A percentile compares a stretch with the other conserved stretches of the same genome.
Evolutionary conservation across 768 basidiomycete genomes (phyloP).

Genomic region (Leccinum fibrillosum): DNA sequence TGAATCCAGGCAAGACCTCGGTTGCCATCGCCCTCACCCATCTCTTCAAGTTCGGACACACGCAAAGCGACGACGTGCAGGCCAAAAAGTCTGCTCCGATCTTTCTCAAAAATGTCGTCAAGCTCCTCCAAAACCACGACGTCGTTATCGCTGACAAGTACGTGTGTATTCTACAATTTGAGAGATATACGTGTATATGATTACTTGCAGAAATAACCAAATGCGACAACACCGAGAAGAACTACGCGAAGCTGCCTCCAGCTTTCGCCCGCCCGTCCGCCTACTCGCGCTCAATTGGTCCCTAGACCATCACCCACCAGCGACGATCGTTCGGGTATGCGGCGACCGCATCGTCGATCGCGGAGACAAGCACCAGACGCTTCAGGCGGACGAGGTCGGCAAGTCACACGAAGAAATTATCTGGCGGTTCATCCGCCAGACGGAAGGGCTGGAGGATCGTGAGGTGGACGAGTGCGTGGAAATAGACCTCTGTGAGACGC

Average conservation of each 20-base stretch:
- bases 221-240: conserved; percentile 70
- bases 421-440: conserved; percentile 70
- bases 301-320: conserved; percentile 47
- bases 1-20: conserved; percentile 74
- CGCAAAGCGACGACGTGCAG: conserved; percentile 88
- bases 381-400: conserved; percentile 53
- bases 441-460: conserved; percentile 54
- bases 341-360: conserved; percentile 69
- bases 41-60: conserved; percentile 86
- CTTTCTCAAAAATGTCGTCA: conserved; percentile 71
- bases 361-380: conserved; percentile 82
- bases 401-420: conserved; percentile 75
- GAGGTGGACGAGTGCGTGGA: conserved; percentile 72
- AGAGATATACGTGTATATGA: background rate
- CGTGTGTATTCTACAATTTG: conserved; percentile 19
- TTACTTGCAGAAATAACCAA: conserved; percentile 78
- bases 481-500: conserved; percentile 55
- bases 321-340: conserved; percentile 72
- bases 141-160: conserved; percentile 95
- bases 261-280: conserved; percentile 53
- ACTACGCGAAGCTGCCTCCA: conserved; percentile 53
- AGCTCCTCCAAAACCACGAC: conserved; percentile 56
- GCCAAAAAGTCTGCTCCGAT: conserved; percentile 67
- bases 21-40: conserved; percentile 74
- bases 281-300: conserved; percentile 83